These are phyloP conservation scores for Vigna hirtella DNA, from an alignment of 306 rosid genomes.

Conservation along the genomic window DNA sequence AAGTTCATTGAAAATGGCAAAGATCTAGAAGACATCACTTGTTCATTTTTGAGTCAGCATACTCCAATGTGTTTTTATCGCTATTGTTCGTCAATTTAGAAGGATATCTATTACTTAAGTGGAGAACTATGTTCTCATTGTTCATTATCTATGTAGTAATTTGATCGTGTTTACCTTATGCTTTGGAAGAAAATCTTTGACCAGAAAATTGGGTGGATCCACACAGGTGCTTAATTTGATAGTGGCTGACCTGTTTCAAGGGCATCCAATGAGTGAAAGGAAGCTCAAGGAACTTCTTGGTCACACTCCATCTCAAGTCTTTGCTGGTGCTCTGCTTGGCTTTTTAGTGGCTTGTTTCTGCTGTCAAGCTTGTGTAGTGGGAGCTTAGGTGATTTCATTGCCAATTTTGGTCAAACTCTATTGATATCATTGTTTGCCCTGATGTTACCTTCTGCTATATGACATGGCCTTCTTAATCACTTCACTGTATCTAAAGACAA, in stretches of 20 bases:
- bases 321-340: constrained; percentile 89
- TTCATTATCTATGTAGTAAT: constrained; percentile 5
- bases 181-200: constrained; percentile 9
- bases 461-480: neutral
- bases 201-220: constrained; percentile 9
- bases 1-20: neutral
- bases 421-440: constrained; percentile 25
- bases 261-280: constrained; percentile 89
- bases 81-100: constrained; percentile 1
- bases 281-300: constrained; percentile 94
- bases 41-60: neutral
- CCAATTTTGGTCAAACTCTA: constrained; percentile 39
- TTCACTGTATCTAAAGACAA: constrained; percentile 7
- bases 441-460: constrained; percentile 25
- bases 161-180: constrained; percentile 17
- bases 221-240: constrained; percentile 91
- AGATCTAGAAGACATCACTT: constrained; percentile 14
- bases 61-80: constrained; percentile 10
- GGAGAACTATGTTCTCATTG: neutral
- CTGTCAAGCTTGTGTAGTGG: constrained; percentile 63
- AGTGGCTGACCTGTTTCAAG: constrained; percentile 84
- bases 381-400: constrained; percentile 42
- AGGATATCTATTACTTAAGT: neutral
- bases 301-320: constrained; percentile 89
- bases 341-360: constrained; percentile 70